These are phyloP conservation scores for Nakazawaea sp. DNA, from an alignment of 805 yeast species.

Conservation along the genomic window DNA sequence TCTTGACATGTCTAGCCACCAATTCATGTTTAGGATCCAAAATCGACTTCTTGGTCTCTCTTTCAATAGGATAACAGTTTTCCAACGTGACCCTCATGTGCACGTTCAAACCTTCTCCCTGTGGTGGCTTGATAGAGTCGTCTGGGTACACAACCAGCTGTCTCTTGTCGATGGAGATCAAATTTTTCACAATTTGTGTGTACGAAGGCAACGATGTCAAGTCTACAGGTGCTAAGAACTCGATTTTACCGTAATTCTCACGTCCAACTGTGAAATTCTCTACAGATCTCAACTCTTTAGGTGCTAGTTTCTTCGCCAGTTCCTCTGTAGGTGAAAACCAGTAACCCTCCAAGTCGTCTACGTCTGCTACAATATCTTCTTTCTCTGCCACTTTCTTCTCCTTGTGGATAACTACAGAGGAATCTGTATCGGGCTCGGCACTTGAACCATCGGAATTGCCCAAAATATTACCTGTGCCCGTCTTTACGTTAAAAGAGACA, in stretches of 20 bases:
- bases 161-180: conserved; percentile 54
- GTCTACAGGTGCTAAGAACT: conserved; percentile 79
- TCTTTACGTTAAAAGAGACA: conserved; percentile 22
- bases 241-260: conserved; percentile 66
- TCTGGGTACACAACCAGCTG: conserved; percentile 71
- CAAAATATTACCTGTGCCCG: neutral
- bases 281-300: conserved; percentile 60
- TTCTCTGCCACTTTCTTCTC: neutral
- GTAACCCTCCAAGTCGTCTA: conserved; percentile 58
- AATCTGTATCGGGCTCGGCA: neutral
- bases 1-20: conserved; percentile 60
- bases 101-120: conserved; percentile 80
- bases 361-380: conserved; percentile 2
- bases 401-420: neutral
- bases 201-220: conserved; percentile 57
- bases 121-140: conserved; percentile 46
- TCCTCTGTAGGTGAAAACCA: conserved; percentile 79
- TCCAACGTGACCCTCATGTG: conserved; percentile 68
- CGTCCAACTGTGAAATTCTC: conserved; percentile 71
- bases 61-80: conserved; percentile 74
- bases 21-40: conserved; percentile 72
- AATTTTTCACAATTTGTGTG: conserved; percentile 57
- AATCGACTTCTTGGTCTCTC: conserved; percentile 64
- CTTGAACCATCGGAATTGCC: neutral
- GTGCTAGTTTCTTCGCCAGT: conserved; percentile 50